Conservation (phyloP, 73 alveolate genomes). For the Tetrahymena thermophila region DNA sequence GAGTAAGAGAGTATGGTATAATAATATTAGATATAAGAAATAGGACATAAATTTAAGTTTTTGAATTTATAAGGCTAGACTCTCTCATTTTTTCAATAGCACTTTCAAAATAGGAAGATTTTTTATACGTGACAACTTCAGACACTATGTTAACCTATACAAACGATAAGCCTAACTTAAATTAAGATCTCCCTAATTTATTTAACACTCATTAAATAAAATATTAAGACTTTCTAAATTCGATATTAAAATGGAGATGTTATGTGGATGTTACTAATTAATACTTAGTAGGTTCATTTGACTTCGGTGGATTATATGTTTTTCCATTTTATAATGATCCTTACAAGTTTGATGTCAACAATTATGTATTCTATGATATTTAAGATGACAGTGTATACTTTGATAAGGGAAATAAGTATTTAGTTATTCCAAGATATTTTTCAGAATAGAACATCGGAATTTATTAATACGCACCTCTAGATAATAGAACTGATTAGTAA, state of each 20-base stretch:
- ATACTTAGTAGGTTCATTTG: background rate
- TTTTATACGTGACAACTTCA: background rate
- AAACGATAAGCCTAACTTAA: background rate
- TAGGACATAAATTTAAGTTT: background rate
- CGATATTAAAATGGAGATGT: background rate
- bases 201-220: background rate
- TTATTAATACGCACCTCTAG: background rate
- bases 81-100: background rate
- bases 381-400: background rate
- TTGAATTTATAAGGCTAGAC: background rate
- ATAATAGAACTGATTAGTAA: background rate
- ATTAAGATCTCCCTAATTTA: background rate
- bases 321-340: background rate
- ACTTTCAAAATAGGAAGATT: background rate
- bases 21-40: background rate
- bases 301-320: background rate
- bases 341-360: background rate
- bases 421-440: background rate
- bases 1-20: background rate
- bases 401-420: background rate
- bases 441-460: background rate
- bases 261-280: background rate
- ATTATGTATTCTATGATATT: background rate
- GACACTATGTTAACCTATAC: background rate
- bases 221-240: background rate